phyloP scores from a whole-genome alignment of 495 filamentous ascomycete species.

The Pyronema omphalodes region DNA sequence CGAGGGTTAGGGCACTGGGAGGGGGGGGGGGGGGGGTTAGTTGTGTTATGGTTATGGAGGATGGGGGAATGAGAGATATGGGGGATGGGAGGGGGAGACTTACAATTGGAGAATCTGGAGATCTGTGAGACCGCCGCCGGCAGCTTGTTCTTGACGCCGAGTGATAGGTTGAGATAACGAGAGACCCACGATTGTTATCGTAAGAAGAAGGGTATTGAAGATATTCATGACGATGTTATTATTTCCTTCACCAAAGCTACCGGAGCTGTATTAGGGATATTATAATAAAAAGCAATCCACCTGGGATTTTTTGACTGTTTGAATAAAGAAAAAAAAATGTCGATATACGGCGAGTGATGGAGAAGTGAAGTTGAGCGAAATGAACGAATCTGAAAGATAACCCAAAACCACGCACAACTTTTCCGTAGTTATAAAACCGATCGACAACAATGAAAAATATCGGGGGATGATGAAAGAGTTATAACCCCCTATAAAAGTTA shows the following conservation, averaged over 20 bases:
- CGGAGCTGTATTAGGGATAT: slow-evolving; percentile 1
- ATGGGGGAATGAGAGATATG: background rate
- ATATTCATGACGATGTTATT: slow-evolving; percentile 28
- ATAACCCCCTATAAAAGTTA: too few relatives aligned
- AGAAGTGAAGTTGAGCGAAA: background rate
- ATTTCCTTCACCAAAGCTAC: slow-evolving; percentile 5
- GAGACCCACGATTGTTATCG: slow-evolving; percentile 27
- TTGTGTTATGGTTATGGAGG: background rate
- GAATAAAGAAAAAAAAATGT: background rate
- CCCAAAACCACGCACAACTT: background rate
- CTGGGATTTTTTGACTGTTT: background rate
- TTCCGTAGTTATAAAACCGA: too few relatives aligned
- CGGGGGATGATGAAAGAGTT: too few relatives aligned
- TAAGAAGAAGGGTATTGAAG: slow-evolving; percentile 26
- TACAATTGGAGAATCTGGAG: slow-evolving; percentile 57
- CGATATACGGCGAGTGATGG: background rate
- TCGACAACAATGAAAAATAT: too few relatives aligned
- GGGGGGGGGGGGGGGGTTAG: background rate
- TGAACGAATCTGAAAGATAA: background rate
- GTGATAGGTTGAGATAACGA: slow-evolving; percentile 29
- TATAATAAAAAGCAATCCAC: slow-evolving; percentile 1
- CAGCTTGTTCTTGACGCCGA: slow-evolving; percentile 36
- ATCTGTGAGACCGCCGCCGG: slow-evolving; percentile 35
- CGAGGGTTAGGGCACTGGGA: slow-evolving; percentile 40
- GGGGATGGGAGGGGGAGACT: slow-evolving; percentile 16